Percentiles rank a stretch among this genome's conserved stretches.
These are phyloP conservation scores for Rhodamnia rubescens DNA, from an alignment of 345 rosid species.

Conservation along the genomic window DNA sequence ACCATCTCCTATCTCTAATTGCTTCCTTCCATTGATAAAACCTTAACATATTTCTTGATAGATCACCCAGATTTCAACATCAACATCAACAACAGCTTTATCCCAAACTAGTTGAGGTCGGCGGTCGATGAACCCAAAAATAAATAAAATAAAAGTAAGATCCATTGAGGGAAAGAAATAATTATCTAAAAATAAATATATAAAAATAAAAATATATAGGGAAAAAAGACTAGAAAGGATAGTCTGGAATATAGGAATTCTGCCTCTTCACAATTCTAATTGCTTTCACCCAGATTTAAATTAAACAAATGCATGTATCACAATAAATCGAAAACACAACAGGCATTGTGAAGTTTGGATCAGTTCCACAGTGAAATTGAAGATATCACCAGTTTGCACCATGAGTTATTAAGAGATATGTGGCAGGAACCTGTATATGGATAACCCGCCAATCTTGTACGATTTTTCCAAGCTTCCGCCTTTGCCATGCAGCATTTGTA, in stretches of 20 bases:
- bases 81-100: too few relatives aligned
- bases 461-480: constrained; percentile 96
- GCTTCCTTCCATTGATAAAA: background rate
- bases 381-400: background rate
- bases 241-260: too few relatives aligned
- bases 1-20: background rate
- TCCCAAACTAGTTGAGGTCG: too few relatives aligned
- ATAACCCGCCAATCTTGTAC: constrained; percentile 93
- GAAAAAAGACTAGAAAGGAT: too few relatives aligned
- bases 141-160: too few relatives aligned
- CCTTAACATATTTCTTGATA: background rate
- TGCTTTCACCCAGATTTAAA: background rate
- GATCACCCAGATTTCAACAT: background rate
- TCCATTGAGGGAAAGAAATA: too few relatives aligned
- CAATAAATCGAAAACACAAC: background rate
- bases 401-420: background rate
- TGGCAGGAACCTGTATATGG: constrained; percentile 50
- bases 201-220: too few relatives aligned
- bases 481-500: constrained; percentile 97
- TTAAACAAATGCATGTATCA: background rate
- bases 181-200: too few relatives aligned
- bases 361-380: background rate
- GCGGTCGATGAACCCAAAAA: too few relatives aligned
- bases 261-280: too few relatives aligned
- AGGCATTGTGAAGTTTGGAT: background rate